Percentiles rank a stretch among this genome's conserved stretches.
Evolutionary conservation across 2,329 filamentous ascomycete species (phyloP).

Genomic region (Talaromyces pinophilus): DNA sequence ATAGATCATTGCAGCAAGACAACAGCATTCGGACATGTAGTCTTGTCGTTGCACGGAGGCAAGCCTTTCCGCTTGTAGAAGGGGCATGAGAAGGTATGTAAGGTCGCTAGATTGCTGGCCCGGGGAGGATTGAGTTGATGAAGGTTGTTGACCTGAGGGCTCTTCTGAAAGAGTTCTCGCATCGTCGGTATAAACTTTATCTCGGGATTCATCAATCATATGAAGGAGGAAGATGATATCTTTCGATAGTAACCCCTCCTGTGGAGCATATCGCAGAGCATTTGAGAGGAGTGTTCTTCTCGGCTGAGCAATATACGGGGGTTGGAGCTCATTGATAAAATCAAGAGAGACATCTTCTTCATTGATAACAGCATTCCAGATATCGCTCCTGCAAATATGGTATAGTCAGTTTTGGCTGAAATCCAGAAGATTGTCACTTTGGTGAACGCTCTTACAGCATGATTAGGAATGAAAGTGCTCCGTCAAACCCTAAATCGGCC

Average conservation of each 20-base stretch:
- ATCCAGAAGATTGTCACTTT: too few species aligned
- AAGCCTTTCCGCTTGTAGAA: slow-evolving; percentile 10
- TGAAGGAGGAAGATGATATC: slow-evolving; percentile 10
- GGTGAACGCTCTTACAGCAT: neutral
- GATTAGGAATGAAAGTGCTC: neutral
- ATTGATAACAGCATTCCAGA: slow-evolving; percentile 16
- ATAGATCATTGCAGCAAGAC: slow-evolving; percentile 17
- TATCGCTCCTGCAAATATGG: slow-evolving; percentile 12
- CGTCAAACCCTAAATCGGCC: neutral
- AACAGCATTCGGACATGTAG: slow-evolving; percentile 17
- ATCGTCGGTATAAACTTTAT: neutral
- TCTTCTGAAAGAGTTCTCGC: neutral
- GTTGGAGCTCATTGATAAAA: slow-evolving; percentile 9
- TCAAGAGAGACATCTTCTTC: slow-evolving; percentile 12
- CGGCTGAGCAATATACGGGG: slow-evolving; percentile 12
- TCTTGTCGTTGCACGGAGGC: slow-evolving; percentile 10
- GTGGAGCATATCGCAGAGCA: slow-evolving; percentile 8
- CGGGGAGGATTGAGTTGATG: neutral
- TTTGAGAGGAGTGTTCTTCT: slow-evolving; percentile 16
- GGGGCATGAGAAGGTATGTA: slow-evolving; percentile 8
- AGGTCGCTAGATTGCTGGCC: neutral
- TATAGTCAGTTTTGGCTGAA: too few species aligned
- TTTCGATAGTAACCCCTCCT: slow-evolving; percentile 7
- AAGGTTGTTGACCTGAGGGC: neutral
- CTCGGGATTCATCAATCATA: slow-evolving; percentile 3